phyloP scores from a whole-genome alignment of 768 basidiomycete genomes.

The Xerocomus potaroensis region DNA sequence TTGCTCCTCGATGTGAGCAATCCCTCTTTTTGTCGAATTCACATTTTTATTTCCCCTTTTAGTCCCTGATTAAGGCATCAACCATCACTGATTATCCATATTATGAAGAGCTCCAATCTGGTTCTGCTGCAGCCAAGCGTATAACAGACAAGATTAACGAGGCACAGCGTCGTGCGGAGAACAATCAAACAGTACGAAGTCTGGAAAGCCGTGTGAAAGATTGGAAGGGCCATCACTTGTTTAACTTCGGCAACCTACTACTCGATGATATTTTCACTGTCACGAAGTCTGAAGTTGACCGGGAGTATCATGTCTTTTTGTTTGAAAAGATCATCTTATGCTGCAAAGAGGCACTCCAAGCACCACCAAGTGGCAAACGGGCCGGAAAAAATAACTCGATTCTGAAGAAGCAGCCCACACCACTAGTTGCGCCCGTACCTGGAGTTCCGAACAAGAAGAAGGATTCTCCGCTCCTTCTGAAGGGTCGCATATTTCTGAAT shows the following conservation, averaged over 20 bases:
- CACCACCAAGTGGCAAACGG: conserved; percentile 60
- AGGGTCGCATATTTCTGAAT: conserved; percentile 95
- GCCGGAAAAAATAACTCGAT: conserved; percentile 82
- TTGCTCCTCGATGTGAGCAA: conserved; percentile 80
- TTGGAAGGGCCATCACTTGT: conserved; percentile 97
- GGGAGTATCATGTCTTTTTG: conserved; percentile 97
- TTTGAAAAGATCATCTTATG: conserved; percentile 99
- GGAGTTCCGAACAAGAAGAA: conserved; percentile 64
- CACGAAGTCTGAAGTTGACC: conserved; percentile 92
- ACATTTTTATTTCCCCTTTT: conserved; percentile 4
- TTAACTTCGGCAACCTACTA: conserved; percentile 90
- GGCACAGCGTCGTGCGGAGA: conserved; percentile 87
- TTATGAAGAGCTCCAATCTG: conserved; percentile 77
- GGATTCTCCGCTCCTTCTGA: conserved; percentile 79
- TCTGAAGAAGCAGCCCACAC: conserved; percentile 71
- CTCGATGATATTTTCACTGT: conserved; percentile 95
- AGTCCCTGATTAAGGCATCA: conserved; percentile 77
- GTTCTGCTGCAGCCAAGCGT: conserved; percentile 83
- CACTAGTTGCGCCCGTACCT: conserved; percentile 43
- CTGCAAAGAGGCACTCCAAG: conserved; percentile 83
- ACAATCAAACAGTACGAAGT: conserved; percentile 84
- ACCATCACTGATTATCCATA: conserved; percentile 59
- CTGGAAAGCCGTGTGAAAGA: conserved; percentile 87
- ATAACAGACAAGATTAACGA: conserved; percentile 97
- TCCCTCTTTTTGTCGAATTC: conserved; percentile 10